These are phyloP conservation scores for Corrigiola litoralis DNA, from an alignment of 179 eudicot genomes.

Conservation along the genomic window DNA sequence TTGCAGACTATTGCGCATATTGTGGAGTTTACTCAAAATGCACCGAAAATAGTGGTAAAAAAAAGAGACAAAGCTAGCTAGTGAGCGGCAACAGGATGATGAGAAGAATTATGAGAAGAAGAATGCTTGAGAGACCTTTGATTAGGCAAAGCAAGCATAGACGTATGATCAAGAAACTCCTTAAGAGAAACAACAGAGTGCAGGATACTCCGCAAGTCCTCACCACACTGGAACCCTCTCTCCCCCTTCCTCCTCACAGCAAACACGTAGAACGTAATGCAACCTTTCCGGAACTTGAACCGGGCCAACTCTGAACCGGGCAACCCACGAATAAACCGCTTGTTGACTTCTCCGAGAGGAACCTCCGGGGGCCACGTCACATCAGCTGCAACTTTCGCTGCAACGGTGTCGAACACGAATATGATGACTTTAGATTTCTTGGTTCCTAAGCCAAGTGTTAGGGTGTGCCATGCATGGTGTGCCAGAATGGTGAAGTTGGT, in stretches of 20 bases:
- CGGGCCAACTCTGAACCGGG: slow-evolving; percentile 70
- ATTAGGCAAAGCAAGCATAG: slow-evolving; percentile 88
- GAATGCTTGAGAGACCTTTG: slow-evolving; percentile 51
- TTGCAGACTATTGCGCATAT: neutral
- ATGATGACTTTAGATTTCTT: slow-evolving; percentile 75
- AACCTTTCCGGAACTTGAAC: slow-evolving; percentile 88
- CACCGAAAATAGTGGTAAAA: neutral
- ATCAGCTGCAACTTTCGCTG: slow-evolving; percentile 37
- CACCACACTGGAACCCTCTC: slow-evolving; percentile 52
- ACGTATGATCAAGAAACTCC: slow-evolving; percentile 91
- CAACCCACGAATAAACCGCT: slow-evolving; percentile 47
- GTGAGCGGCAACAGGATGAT: slow-evolving; percentile 30
- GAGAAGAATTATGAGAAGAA: neutral
- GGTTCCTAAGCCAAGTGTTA: slow-evolving; percentile 87
- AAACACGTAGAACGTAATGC: slow-evolving; percentile 79
- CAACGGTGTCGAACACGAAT: slow-evolving; percentile 67
- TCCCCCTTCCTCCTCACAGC: slow-evolving; percentile 50
- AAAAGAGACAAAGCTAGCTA: neutral
- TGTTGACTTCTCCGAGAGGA: slow-evolving; percentile 78
- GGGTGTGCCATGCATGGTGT: slow-evolving; percentile 94
- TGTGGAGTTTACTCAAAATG: too few species aligned
- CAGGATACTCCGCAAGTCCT: slow-evolving; percentile 56
- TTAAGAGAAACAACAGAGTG: slow-evolving; percentile 57
- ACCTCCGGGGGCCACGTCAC: slow-evolving; percentile 69
- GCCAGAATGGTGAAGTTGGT: slow-evolving; percentile 92